phyloP scores from a whole-genome alignment of 1,139 yeast genomes.

The Blastobotrys malaysiensis region DNA sequence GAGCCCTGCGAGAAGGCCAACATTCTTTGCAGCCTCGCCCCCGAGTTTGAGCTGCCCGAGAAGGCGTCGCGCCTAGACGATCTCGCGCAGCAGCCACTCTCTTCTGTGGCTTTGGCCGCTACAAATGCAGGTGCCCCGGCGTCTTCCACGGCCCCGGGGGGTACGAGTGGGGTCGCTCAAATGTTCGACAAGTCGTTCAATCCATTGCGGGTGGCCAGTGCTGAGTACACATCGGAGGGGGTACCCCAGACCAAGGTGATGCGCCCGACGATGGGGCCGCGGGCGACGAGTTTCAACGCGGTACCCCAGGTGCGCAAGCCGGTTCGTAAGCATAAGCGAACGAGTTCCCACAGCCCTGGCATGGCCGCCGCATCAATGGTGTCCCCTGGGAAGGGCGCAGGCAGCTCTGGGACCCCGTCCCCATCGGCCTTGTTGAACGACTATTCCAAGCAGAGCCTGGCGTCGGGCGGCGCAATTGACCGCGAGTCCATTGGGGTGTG shows the following conservation, averaged over 20 bases:
- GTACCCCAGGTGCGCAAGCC: constrained; percentile 7
- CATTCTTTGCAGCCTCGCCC: constrained; percentile 31
- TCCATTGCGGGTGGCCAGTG: not conserved
- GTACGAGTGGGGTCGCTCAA: too few relatives aligned
- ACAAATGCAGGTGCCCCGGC: not conserved
- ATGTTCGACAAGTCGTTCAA: not conserved
- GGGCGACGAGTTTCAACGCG: constrained; percentile 16
- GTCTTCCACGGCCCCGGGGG: too few relatives aligned
- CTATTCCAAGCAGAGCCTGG: not conserved
- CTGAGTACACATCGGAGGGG: not conserved
- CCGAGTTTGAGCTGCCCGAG: constrained; percentile 27
- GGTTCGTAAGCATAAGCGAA: constrained; percentile 14
- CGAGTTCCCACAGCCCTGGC: constrained; percentile 19
- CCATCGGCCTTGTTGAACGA: not conserved
- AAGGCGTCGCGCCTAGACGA: constrained; percentile 25
- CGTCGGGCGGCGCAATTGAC: constrained; percentile 13
- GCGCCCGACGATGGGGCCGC: constrained; percentile 19
- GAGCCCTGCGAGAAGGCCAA: constrained; percentile 32
- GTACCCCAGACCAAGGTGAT: constrained; percentile 1
- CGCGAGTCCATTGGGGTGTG: constrained; percentile 33
- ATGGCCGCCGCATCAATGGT: constrained; percentile 1
- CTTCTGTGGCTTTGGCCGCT: not conserved
- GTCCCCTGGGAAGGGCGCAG: not conserved
- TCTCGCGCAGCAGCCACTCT: constrained; percentile 18
- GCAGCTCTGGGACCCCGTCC: constrained; percentile 1